Conservation (phyloP, 176 grass and related monocot genomes). For the Thinopyrum elongatum region DNA sequence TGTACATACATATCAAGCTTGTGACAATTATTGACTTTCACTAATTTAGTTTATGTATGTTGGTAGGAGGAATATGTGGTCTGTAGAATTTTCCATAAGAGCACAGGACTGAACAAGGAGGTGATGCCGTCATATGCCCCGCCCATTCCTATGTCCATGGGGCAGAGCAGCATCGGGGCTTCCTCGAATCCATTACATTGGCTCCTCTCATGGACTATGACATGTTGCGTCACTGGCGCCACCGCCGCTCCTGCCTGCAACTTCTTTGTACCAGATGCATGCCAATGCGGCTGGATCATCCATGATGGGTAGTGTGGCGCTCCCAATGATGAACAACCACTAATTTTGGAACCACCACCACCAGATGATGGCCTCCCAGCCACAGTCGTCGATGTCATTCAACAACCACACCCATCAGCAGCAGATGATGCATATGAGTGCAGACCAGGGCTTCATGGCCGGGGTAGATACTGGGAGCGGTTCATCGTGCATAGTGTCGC, state of each 20-base stretch:
- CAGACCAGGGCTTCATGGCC: neutral
- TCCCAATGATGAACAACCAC: neutral
- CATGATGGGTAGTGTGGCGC: neutral
- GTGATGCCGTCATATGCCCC: neutral
- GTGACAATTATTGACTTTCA: neutral
- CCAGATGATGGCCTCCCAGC: neutral
- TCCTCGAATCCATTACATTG: neutral
- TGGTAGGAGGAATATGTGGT: conserved; percentile 59
- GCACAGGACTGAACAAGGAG: conserved; percentile 17
- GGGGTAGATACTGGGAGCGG: neutral
- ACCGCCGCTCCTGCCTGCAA: neutral
- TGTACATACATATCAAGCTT: neutral
- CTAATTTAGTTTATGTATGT: neutral
- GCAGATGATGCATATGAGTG: neutral
- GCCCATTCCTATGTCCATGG: neutral
- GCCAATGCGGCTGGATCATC: neutral
- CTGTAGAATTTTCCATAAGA: conserved; percentile 58
- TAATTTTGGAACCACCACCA: neutral
- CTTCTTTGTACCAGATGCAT: neutral
- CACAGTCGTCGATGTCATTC: neutral
- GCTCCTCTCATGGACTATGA: conserved; percentile 17
- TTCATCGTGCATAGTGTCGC: conserved; percentile 23
- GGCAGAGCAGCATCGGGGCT: neutral
- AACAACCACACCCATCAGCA: conserved; percentile 2
- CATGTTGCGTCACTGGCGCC: neutral